phyloP scores from a whole-genome alignment of 768 basidiomycete species.

The Agaricus blazei region DNA sequence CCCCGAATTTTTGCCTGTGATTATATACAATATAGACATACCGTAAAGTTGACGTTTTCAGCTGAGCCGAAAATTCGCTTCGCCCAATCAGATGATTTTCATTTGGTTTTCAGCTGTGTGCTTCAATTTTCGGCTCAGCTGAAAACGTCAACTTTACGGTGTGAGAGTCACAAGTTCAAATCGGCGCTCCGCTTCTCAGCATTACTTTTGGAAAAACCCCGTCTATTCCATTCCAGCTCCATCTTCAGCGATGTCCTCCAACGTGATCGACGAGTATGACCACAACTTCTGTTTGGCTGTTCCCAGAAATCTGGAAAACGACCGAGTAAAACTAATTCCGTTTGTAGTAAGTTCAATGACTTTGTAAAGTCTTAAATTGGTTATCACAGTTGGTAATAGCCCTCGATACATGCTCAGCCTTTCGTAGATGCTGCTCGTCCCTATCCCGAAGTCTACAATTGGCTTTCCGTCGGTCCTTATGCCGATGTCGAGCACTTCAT shows the following conservation, averaged over 20 bases:
- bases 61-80: no score
- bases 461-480: conserved; percentile 50
- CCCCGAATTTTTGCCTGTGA: no score
- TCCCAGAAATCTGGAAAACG: conserved; percentile 37
- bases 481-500: conserved; percentile 29
- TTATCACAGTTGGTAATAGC: conserved; percentile 22
- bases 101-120: no score
- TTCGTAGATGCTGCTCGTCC: conserved; percentile 29
- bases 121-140: no score
- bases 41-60: no score
- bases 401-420: conserved; percentile 35
- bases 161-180: no score
- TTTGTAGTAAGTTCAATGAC: conserved; percentile 35
- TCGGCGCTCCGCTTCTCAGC: no score
- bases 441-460: conserved; percentile 37
- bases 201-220: no score
- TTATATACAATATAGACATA: no score
- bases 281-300: conserved; percentile 49
- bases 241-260: background rate
- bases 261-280: conserved; percentile 20
- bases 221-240: background rate
- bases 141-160: no score
- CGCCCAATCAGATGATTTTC: no score
- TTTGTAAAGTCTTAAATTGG: background rate
- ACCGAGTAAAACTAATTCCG: conserved; percentile 42